A percentile compares a stretch with the other conserved stretches of the same genome.
Evolutionary conservation across 371 early-diverging fungal species (phyloP).

Genomic region (Actinomucor elegans): DNA sequence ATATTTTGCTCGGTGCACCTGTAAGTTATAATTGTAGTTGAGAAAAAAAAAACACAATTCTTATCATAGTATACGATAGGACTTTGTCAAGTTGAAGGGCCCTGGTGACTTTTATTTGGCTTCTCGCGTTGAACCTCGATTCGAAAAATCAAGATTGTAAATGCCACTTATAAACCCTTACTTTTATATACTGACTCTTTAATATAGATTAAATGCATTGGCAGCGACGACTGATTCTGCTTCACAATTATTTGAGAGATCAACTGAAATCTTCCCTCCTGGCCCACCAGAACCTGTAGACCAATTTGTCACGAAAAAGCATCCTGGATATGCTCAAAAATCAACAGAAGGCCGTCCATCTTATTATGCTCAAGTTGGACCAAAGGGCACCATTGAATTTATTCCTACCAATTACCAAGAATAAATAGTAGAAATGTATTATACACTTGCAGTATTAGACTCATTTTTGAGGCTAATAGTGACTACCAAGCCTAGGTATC

Average conservation of each 20-base stretch:
- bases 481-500: too few relatives aligned
- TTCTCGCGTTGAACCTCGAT: slow-evolving; percentile 60
- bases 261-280: slow-evolving; percentile 33
- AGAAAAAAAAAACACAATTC: not conserved
- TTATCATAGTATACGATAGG: slow-evolving; percentile 34
- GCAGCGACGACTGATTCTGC: slow-evolving; percentile 47
- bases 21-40: slow-evolving; percentile 25
- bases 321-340: slow-evolving; percentile 41
- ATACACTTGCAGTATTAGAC: too few relatives aligned
- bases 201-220: slow-evolving; percentile 44
- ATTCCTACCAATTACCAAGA: slow-evolving; percentile 20
- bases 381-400: slow-evolving; percentile 35
- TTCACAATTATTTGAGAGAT: slow-evolving; percentile 38
- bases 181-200: too few relatives aligned
- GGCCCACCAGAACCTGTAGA: slow-evolving; percentile 10
- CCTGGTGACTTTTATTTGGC: slow-evolving; percentile 73
- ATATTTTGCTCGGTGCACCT: slow-evolving; percentile 48
- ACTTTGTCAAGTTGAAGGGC: slow-evolving; percentile 65
- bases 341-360: slow-evolving; percentile 41
- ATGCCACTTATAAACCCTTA: too few relatives aligned
- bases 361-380: slow-evolving; percentile 45
- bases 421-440: not conserved
- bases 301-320: slow-evolving; percentile 17
- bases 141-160: slow-evolving; percentile 47
- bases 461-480: too few relatives aligned